Conservation (phyloP, 2,329 filamentous ascomycete species). For the Colletotrichum salicis region DNA sequence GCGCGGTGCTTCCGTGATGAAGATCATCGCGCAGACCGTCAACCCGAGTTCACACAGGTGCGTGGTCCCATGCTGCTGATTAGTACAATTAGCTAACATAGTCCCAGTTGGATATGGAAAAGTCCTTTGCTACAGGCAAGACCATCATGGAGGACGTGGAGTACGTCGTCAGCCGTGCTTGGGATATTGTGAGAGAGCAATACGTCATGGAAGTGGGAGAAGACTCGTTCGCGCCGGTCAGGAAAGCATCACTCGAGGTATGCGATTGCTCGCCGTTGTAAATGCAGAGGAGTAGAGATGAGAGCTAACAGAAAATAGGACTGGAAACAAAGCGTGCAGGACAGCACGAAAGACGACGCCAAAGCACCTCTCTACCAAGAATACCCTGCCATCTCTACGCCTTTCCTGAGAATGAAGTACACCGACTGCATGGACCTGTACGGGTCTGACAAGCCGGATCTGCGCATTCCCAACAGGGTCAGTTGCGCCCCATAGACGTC, state of each 20-base stretch:
- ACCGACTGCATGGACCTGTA: constrained; percentile 80
- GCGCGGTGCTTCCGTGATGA: constrained; percentile 96
- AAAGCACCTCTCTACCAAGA: constrained; percentile 24
- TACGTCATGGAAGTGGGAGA: constrained; percentile 46
- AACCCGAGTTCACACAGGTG: constrained; percentile 96
- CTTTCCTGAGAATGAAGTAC: constrained; percentile 75
- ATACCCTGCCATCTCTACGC: constrained; percentile 41
- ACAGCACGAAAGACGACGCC: constrained; percentile 16
- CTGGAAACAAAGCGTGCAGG: constrained; percentile 32
- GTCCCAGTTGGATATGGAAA: constrained; percentile 85
- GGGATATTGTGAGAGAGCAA: constrained; percentile 58
- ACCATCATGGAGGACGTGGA: constrained; percentile 73
- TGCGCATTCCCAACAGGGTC: constrained; percentile 77
- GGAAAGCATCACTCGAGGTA: constrained; percentile 33
- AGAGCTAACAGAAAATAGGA: constrained; percentile 13
- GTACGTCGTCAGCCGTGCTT: constrained; percentile 64
- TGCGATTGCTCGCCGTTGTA: background rate
- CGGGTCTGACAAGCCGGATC: constrained; percentile 92
- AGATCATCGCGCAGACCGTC: constrained; percentile 88
- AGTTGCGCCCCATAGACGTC: constrained; percentile 34
- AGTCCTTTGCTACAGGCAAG: constrained; percentile 81
- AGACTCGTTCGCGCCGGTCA: constrained; percentile 43
- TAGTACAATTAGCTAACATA: background rate
- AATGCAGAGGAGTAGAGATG: background rate
- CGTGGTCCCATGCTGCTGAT: background rate